phyloP scores from a whole-genome alignment of 306 rosid species.

The Castanopsis chinensis region DNA sequence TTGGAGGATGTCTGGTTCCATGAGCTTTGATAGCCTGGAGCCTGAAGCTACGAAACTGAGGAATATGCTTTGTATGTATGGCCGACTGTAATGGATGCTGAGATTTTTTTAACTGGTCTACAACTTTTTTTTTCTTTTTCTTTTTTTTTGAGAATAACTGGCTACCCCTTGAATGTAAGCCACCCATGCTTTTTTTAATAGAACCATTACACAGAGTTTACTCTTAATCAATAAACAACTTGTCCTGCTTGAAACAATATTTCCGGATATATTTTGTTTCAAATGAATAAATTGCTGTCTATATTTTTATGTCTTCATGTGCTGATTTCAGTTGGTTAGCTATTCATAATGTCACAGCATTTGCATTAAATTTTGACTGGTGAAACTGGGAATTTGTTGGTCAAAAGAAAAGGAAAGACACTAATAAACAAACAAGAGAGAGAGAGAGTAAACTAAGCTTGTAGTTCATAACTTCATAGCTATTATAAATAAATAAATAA shows the following conservation, averaged over 20 bases:
- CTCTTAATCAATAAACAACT: neutral
- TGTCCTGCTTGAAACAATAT: neutral
- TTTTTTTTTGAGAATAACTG: too few species aligned
- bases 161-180: neutral
- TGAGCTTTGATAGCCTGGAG: conserved; percentile 71
- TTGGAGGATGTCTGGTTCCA: conserved; percentile 71
- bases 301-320: neutral
- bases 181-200: neutral
- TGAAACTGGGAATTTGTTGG: too few species aligned
- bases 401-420: too few species aligned
- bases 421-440: too few species aligned
- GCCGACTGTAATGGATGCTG: conserved; percentile 54
- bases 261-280: neutral
- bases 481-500: too few species aligned
- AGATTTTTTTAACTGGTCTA: neutral
- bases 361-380: too few species aligned
- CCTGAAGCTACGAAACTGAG: conserved; percentile 58
- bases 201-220: neutral
- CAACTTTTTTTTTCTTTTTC: too few species aligned
- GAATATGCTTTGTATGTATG: conserved; percentile 60
- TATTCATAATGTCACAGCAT: neutral
- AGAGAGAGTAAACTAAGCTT: too few species aligned
- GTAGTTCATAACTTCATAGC: too few species aligned
- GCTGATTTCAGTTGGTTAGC: neutral
- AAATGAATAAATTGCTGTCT: neutral